Base-by-base conservation (phyloP, 805 yeast species). In the Wickerhamiella nectarea region DNA sequence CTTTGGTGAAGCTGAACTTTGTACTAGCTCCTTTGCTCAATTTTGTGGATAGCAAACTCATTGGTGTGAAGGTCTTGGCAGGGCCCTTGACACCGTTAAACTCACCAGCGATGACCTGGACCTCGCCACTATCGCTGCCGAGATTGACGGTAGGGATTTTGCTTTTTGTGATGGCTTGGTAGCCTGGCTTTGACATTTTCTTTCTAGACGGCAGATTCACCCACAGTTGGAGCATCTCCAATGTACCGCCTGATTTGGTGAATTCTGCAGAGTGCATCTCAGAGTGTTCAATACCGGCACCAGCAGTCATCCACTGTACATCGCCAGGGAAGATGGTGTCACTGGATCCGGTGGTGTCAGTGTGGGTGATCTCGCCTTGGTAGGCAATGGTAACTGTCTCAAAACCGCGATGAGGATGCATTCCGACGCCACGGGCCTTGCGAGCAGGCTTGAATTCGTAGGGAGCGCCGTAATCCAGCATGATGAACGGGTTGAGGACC, bases 261-360 rank as follows among this genome's bases (percentile, higher is more conserved):
- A 65, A 66, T 49, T 65, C 60, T 31, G 68, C 65, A 28, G 77
- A 77, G 7, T 94, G 94, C 75, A 84, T 84, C 57, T 85, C 95
- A 2, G 85, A 72, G 59, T 84, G 95, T 44, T 81, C 81, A 29
- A 84, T 75, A 41, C 93, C 95, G 53, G 71, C 72, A 47, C 94
- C 95, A 4, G 95, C 94, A 21, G 94, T 85, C 95, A 85, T 85
- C 60, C 85, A 84, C 60, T 85, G 95, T 51, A 86, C 66, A 58
- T 85, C 95, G 46, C 94, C 95, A 6, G 84, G 75, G 48, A 72
- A 69, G 43, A 86, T 63, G 7, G 82, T 68, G 45, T 94, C 95
- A 43, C 72, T 69, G n/a, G 80, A 65, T 1, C 94, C 94, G 2
- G 93, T 81, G 62, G 85, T 83, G 59, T 86, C 95, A 56, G 80